Conservation (phyloP, 78 protist species). For the Chrysochromulina parva region DNA sequence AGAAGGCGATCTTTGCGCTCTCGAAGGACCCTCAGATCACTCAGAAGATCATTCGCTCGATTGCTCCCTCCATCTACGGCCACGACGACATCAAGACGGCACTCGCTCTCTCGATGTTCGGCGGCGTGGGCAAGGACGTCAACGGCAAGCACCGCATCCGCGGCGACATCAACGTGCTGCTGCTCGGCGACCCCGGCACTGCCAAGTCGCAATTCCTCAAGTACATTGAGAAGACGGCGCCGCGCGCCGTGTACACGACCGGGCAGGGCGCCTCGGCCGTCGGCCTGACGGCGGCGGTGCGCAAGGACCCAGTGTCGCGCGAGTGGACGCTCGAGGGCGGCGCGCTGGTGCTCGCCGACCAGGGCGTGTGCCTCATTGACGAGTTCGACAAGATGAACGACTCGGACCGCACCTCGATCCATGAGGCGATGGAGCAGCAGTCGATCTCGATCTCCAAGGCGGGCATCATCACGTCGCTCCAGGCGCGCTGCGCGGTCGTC, state of each 20-base stretch:
- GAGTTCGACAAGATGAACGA: slow-evolving; percentile 98
- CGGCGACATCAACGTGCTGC: slow-evolving; percentile 99
- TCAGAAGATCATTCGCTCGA: slow-evolving; percentile 73
- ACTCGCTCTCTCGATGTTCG: slow-evolving; percentile 93
- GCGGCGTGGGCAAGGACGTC: slow-evolving; percentile 86
- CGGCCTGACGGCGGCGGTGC: slow-evolving; percentile 99
- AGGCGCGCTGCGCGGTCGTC: slow-evolving; percentile 95
- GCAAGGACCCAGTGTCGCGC: slow-evolving; percentile 91
- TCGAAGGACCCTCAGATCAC: not conserved
- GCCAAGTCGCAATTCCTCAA: slow-evolving; percentile 98
- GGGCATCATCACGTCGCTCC: slow-evolving; percentile 97
- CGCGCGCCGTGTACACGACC: slow-evolving; percentile 96
- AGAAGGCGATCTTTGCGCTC: slow-evolving; percentile 59
- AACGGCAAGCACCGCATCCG: slow-evolving; percentile 71
- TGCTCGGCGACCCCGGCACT: slow-evolving; percentile 99
- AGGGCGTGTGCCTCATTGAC: slow-evolving; percentile 98
- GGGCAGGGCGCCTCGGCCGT: slow-evolving; percentile 98
- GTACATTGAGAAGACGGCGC: slow-evolving; percentile 95
- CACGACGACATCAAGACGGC: slow-evolving; percentile 95
- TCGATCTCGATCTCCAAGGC: slow-evolving; percentile 97
- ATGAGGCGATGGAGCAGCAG: slow-evolving; percentile 99
- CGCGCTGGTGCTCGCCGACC: slow-evolving; percentile 98
- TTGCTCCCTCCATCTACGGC: slow-evolving; percentile 99
- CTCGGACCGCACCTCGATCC: slow-evolving; percentile 93
- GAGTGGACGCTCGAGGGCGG: slow-evolving; percentile 99